phyloP scores from a whole-genome alignment of 2,329 filamentous ascomycete species.

The Diaporthe ampelina region DNA sequence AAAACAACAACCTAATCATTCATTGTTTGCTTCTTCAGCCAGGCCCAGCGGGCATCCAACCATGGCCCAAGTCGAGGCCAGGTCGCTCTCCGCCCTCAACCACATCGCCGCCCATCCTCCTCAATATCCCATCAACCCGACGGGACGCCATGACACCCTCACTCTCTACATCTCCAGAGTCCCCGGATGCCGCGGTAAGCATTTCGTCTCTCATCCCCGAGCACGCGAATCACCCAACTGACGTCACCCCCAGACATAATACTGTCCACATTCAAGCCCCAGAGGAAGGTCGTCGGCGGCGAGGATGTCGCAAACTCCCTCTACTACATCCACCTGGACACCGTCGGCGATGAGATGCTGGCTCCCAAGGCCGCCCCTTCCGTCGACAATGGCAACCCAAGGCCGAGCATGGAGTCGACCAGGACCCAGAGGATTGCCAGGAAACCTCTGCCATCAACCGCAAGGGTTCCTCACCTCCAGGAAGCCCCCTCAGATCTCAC shows the following conservation, averaged over 20 bases:
- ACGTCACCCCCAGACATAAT: constrained; percentile 78
- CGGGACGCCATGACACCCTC: constrained; percentile 77
- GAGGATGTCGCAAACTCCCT: constrained; percentile 89
- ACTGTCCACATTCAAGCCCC: constrained; percentile 90
- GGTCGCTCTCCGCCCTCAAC: constrained; percentile 85
- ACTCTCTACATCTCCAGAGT: constrained; percentile 94
- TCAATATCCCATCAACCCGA: constrained; percentile 83
- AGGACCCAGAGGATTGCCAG: constrained; percentile 59
- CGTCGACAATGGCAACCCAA: constrained; percentile 51
- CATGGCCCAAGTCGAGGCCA: constrained; percentile 75
- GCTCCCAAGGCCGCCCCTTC: constrained; percentile 44
- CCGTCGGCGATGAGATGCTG: constrained; percentile 67
- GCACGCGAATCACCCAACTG: constrained; percentile 35
- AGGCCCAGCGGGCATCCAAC: neutral
- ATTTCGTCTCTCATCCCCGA: constrained; percentile 40
- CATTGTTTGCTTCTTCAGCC: too few species aligned
- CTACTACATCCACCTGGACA: constrained; percentile 90
- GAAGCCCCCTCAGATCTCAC: neutral
- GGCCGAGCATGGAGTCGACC: constrained; percentile 60
- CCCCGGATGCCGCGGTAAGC: constrained; percentile 86
- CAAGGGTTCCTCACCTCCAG: constrained; percentile 40
- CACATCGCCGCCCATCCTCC: constrained; percentile 88
- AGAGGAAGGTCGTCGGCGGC: constrained; percentile 87
- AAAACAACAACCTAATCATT: neutral
- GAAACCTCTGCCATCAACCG: constrained; percentile 63